phyloP scores from a whole-genome alignment of 306 rosid genomes.

The Notholithocarpus densiflorus region DNA sequence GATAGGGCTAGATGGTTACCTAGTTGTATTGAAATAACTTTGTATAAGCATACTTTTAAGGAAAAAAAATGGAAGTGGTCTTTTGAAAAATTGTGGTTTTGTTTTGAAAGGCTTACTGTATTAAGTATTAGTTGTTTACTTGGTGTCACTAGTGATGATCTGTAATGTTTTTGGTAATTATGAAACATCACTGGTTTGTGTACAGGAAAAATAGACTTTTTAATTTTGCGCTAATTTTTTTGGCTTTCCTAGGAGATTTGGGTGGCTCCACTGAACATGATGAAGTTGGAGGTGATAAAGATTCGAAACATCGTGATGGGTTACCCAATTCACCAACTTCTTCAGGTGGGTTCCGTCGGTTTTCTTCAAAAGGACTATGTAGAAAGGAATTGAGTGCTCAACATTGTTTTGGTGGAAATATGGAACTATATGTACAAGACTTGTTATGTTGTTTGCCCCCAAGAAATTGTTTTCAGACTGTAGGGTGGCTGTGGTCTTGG shows the following conservation, averaged over 20 bases:
- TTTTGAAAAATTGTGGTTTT: neutral
- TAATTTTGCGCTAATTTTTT: neutral
- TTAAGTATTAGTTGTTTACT: neutral
- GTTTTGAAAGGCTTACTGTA: neutral
- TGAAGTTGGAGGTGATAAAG: constrained; percentile 67
- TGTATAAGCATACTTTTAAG: neutral
- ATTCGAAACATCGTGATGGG: constrained; percentile 58
- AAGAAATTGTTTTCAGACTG: constrained; percentile 72
- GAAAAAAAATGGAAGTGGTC: neutral
- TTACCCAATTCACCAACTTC: constrained; percentile 96
- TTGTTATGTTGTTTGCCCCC: constrained; percentile 80
- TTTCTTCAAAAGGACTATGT: constrained; percentile 97
- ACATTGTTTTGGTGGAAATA: constrained; percentile 80
- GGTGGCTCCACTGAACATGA: constrained; percentile 86
- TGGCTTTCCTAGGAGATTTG: constrained; percentile 66
- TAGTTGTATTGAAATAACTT: neutral
- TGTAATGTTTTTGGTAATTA: neutral
- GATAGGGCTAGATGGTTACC: neutral
- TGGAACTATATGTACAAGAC: constrained; percentile 78
- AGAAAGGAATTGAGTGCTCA: constrained; percentile 92
- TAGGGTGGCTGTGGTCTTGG: constrained; percentile 89
- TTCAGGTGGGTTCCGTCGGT: constrained; percentile 99
- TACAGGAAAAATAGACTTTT: neutral
- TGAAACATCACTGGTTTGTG: neutral
- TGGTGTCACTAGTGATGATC: neutral